Evolutionary conservation across 2,329 filamentous ascomycete species (phyloP).

Genomic region (Diaporthe vexans): DNA sequence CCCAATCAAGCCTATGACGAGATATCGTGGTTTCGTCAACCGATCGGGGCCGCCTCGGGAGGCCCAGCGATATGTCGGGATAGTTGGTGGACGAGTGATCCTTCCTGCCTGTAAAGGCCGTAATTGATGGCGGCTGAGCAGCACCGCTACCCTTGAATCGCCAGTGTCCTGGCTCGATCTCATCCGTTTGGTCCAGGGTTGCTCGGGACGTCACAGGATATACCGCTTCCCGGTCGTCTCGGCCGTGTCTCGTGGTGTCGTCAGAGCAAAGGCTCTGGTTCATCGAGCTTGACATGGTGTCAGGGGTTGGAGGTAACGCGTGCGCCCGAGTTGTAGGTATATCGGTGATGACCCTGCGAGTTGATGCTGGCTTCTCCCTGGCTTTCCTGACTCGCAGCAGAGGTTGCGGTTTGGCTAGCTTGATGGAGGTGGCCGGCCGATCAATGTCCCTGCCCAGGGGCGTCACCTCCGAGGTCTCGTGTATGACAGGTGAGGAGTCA

Average conservation of each 20-base stretch:
- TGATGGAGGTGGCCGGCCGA: slow-evolving; percentile 17
- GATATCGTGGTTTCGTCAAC: slow-evolving; percentile 62
- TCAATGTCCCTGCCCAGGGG: neutral
- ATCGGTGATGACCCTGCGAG: slow-evolving; percentile 65
- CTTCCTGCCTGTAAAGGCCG: slow-evolving; percentile 51
- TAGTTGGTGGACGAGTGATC: slow-evolving; percentile 46
- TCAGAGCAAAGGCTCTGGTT: slow-evolving; percentile 64
- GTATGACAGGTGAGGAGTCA: slow-evolving; percentile 48
- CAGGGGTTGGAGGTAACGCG: slow-evolving; percentile 69
- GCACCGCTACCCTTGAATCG: slow-evolving; percentile 23
- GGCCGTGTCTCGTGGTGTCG: slow-evolving; percentile 59
- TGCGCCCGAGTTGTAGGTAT: slow-evolving; percentile 58
- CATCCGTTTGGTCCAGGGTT: slow-evolving; percentile 16
- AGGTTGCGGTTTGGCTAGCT: slow-evolving; percentile 25
- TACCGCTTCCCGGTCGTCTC: slow-evolving; percentile 50
- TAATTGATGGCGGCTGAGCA: slow-evolving; percentile 50
- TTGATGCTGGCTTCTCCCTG: slow-evolving; percentile 58
- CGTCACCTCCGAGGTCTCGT: slow-evolving; percentile 43
- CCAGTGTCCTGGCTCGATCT: slow-evolving; percentile 35
- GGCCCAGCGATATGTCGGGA: slow-evolving; percentile 49
- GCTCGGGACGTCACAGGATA: slow-evolving; percentile 42
- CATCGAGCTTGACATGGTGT: slow-evolving; percentile 70
- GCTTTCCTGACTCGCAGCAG: slow-evolving; percentile 49
- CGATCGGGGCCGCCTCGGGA: slow-evolving; percentile 60
- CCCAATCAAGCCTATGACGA: slow-evolving; percentile 58